Base-by-base conservation (phyloP, 2,329 filamentous ascomycete species). In the Epichloe gansuensis region DNA sequence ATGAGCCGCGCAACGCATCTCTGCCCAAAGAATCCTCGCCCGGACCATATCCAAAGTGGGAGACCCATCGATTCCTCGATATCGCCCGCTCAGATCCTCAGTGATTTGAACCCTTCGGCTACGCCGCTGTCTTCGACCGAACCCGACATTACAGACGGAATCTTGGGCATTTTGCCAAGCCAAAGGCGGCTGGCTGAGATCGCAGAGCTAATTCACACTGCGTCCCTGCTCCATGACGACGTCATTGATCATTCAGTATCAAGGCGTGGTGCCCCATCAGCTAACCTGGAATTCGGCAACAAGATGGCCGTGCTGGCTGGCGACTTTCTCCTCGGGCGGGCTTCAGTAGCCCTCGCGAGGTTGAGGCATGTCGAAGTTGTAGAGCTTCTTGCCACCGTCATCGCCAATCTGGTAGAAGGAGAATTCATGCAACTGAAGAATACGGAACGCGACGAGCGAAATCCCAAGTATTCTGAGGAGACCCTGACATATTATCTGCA, bases 381-480 rank as follows among this genome's bases (percentile, higher is more conserved):
- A 8, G 93, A 98, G 72, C 78, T 98, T 7, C 75, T 98, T 34
- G 90, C 93, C 4, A 97, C 91, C 1, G 93, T 97, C 43, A 97
- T 98, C 60, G 91, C 93, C 45, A 98, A 98, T 67, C 75, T 98
- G 28, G 91, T 98, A 21, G 93, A 98, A 72, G 93, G 93, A 64
- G 93, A 98, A 70, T 97, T 98, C 74, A 98, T 98, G 93, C 93
- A 98, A 74, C 75, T 98, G 61, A 94, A 95, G 73, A 98, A 98
- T 70, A 97, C 93, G 1, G 88, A 87, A 46, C 77, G 81, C 58
- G 91, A 96, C 66, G 91, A 97, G 74, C 77, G 80, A 58, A 84
- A 87, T 60, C 91, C 91, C 1, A 73, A 78, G 9, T 97, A 87
- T 80, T 93, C 86, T 2, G 88, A 96, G 63, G 88, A 95, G 51